phyloP scores from a whole-genome alignment of 192 early-diverging fungal genomes.

The Cladochytrium replicatum region DNA sequence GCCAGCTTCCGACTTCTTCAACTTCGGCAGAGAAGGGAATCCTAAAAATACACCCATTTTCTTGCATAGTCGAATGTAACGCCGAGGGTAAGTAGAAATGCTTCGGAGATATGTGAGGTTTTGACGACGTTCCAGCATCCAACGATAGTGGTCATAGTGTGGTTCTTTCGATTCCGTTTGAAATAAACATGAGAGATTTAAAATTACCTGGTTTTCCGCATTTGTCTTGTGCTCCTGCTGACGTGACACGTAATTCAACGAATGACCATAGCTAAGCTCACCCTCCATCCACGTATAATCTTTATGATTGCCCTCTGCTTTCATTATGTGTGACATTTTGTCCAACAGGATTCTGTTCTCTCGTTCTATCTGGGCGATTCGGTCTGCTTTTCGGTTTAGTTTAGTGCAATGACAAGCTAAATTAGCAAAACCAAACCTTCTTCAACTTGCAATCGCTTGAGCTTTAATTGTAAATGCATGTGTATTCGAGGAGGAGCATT shows the following conservation, averaged over 20 bases:
- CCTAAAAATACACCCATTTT: not conserved
- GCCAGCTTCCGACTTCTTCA: not conserved
- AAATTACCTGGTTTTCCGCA: slow-evolving; percentile 5
- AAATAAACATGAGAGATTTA: slow-evolving; percentile 18
- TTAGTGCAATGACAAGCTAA: not conserved
- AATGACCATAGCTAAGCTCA: not conserved
- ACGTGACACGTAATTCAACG: not conserved
- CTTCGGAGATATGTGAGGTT: slow-evolving; percentile 40
- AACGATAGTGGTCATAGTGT: slow-evolving; percentile 30
- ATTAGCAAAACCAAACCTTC: slow-evolving; percentile 32
- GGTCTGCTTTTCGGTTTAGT: slow-evolving; percentile 13
- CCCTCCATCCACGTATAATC: not conserved
- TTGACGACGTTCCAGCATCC: slow-evolving; percentile 23
- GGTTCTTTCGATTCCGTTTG: slow-evolving; percentile 37
- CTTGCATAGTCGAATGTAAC: slow-evolving; percentile 15
- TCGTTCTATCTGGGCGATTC: slow-evolving; percentile 34
- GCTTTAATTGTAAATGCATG: slow-evolving; percentile 36
- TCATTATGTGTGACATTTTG: slow-evolving; percentile 29
- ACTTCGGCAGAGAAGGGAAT: not conserved
- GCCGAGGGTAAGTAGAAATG: slow-evolving; percentile 33
- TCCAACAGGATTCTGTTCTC: slow-evolving; percentile 42
- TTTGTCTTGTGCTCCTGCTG: not conserved
- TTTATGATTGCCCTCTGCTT: slow-evolving; percentile 9
- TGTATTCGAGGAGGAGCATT: slow-evolving; percentile 30
- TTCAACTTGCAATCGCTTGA: slow-evolving; percentile 34